Percentiles rank a stretch among this genome's conserved stretches.
Conservation (phyloP, 2,329 filamentous ascomycete species). For the Trichoderma asperellum region DNA sequence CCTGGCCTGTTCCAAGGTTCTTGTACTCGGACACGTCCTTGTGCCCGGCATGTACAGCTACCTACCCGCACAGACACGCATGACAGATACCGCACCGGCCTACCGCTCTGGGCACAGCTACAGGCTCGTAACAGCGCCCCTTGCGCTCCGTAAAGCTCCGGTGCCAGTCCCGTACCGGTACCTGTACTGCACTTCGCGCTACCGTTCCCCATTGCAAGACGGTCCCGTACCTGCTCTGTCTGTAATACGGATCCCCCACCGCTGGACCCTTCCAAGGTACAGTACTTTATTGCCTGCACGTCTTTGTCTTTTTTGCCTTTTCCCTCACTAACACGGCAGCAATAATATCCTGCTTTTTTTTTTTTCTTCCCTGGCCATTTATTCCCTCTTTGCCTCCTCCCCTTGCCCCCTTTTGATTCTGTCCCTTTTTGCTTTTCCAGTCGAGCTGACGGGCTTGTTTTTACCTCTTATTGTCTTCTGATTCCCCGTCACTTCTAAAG, state of each 20-base stretch:
- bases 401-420: constrained; percentile 30
- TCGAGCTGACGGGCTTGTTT: neutral
- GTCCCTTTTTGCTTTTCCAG: constrained; percentile 22
- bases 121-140: constrained; percentile 10
- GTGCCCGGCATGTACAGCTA: neutral
- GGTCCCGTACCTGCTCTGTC: neutral
- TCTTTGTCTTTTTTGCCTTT: neutral
- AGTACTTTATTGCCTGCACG: neutral
- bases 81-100: neutral
- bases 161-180: constrained; percentile 18
- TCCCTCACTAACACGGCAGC: constrained; percentile 25
- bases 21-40: neutral
- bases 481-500: neutral
- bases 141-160: constrained; percentile 24
- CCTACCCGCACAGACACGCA: neutral
- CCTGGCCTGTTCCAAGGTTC: neutral
- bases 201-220: neutral
- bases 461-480: neutral
- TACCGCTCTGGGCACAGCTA: constrained; percentile 5
- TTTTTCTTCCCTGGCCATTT: constrained; percentile 12
- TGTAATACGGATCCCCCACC: neutral
- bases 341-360: constrained; percentile 28
- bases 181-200: neutral
- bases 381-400: constrained; percentile 30
- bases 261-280: neutral